phyloP scores from a whole-genome alignment of 257 asterid genomes.

The Perilla frutescens region DNA sequence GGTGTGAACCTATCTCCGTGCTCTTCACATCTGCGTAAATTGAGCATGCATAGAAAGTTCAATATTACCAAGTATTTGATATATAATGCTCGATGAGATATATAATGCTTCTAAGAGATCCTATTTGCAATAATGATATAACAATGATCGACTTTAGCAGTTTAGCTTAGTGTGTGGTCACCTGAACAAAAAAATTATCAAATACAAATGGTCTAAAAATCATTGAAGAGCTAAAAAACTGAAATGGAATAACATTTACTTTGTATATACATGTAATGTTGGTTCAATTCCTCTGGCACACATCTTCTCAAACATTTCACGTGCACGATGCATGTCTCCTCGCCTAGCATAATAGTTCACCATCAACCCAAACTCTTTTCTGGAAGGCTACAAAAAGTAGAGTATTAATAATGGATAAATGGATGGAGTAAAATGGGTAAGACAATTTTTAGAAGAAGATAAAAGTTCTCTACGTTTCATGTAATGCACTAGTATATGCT shows the following conservation, averaged over 20 bases:
- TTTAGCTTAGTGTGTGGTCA: conserved; percentile 10
- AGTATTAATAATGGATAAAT: conserved; percentile 30
- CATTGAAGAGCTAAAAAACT: conserved; percentile 32
- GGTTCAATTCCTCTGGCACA: conserved; percentile 97
- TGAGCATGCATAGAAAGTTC: conserved; percentile 9
- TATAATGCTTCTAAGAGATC: conserved; percentile 25
- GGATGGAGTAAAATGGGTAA: conserved; percentile 7
- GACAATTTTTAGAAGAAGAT: not conserved
- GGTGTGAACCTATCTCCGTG: not conserved
- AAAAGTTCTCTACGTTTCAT: not conserved
- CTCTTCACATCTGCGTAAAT: conserved; percentile 8
- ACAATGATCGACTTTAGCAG: conserved; percentile 25
- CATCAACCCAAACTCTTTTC: conserved; percentile 94
- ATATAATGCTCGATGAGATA: conserved; percentile 11
- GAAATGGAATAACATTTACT: conserved; percentile 51
- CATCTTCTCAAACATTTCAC: conserved; percentile 94
- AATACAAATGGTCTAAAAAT: conserved; percentile 16
- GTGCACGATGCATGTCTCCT: conserved; percentile 98
- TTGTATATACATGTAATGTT: conserved; percentile 86
- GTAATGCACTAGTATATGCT: not conserved
- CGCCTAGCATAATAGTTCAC: conserved; percentile 93
- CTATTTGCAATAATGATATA: conserved; percentile 17
- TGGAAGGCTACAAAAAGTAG: conserved; percentile 80
- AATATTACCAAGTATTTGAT: conserved; percentile 8
- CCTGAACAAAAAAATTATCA: not conserved